These are phyloP conservation scores for Lactarius trivialis DNA, from an alignment of 768 basidiomycete species.

Conservation along the genomic window DNA sequence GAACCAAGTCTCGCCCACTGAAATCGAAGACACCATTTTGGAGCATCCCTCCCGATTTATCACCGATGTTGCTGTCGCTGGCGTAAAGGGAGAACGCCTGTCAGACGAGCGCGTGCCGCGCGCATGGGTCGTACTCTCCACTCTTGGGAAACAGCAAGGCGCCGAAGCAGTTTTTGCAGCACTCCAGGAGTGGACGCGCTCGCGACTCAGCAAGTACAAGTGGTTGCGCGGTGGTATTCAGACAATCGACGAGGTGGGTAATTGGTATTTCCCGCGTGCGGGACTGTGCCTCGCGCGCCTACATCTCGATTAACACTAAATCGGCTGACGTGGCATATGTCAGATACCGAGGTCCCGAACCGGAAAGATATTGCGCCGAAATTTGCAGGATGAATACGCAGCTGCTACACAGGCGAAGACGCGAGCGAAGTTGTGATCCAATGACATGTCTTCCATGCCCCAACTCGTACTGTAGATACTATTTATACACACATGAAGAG, in stretches of 20 bases:
- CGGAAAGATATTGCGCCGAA: conserved; percentile 61
- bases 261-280: not conserved
- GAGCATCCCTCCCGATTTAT: conserved; percentile 49
- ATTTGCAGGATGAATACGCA: conserved; percentile 45
- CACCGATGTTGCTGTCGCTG: conserved; percentile 62
- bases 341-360: conserved; percentile 72
- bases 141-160: conserved; percentile 46
- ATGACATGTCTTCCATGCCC: not conserved
- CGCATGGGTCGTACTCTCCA: conserved; percentile 71
- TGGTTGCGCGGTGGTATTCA: conserved; percentile 70
- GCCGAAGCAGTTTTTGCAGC: conserved; percentile 32
- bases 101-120: conserved; percentile 68
- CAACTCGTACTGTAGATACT: not conserved
- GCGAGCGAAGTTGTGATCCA: not conserved
- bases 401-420: not conserved
- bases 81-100: conserved; percentile 64
- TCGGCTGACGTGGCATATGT: not conserved
- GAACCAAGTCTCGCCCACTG: conserved; percentile 71
- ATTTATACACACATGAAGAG: not conserved
- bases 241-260: conserved; percentile 49
- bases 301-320: not conserved
- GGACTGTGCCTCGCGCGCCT: too few species aligned
- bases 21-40: conserved; percentile 64
- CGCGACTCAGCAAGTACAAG: conserved; percentile 66
- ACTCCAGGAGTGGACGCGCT: conserved; percentile 55